These are phyloP conservation scores for Aphanomyces invadans DNA, from an alignment of 352 stramenopile species.

Conservation along the genomic window DNA sequence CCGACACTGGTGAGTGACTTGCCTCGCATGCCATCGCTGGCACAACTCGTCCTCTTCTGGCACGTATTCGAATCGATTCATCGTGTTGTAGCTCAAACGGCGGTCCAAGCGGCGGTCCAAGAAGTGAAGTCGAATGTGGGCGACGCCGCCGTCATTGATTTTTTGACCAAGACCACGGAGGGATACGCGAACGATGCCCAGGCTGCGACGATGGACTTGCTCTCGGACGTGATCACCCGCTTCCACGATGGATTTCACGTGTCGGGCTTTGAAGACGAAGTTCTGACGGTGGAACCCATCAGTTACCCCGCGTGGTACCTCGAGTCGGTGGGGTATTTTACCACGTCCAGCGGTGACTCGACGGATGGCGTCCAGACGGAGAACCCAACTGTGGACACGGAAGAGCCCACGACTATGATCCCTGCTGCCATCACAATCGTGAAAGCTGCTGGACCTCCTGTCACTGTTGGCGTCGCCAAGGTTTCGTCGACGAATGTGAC, in stretches of 20 bases:
- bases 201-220: slow-evolving; percentile 48
- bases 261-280: slow-evolving; percentile 38
- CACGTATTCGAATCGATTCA: too few species aligned
- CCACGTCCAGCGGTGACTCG: slow-evolving; percentile 11
- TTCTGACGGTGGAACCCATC: slow-evolving; percentile 46
- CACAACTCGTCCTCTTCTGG: too few species aligned
- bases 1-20: slow-evolving; percentile 38
- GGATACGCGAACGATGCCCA: slow-evolving; percentile 47
- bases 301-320: slow-evolving; percentile 84
- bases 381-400: not conserved
- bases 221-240: slow-evolving; percentile 52
- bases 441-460: not conserved
- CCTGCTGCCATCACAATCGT: not conserved
- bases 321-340: slow-evolving; percentile 62
- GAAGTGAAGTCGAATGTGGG: slow-evolving; percentile 38
- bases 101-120: not conserved
- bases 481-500: not conserved
- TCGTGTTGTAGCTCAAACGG: slow-evolving; percentile 27
- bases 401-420: not conserved
- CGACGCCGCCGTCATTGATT: slow-evolving; percentile 39
- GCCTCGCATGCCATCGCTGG: too few species aligned
- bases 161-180: slow-evolving; percentile 45
- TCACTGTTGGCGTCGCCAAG: not conserved
- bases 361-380: not conserved
- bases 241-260: slow-evolving; percentile 79